These are phyloP conservation scores for Nitzschia sp. DNA, from an alignment of 108 stramenopile genomes.

Conservation along the genomic window DNA sequence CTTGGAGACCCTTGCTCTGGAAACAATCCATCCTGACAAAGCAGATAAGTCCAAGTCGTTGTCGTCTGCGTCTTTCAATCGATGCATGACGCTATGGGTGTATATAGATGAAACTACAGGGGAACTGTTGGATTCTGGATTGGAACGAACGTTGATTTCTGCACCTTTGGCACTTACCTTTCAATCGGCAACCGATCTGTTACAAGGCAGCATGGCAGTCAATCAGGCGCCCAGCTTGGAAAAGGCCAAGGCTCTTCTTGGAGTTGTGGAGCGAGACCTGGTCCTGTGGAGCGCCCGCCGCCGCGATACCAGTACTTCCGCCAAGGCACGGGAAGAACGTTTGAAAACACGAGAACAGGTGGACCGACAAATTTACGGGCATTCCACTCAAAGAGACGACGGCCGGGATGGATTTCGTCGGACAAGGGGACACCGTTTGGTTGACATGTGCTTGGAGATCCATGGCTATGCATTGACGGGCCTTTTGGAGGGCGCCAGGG, in stretches of 20 bases:
- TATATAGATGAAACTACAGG: slow-evolving; percentile 84
- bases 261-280: slow-evolving; percentile 58
- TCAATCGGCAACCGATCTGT: slow-evolving; percentile 52
- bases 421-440: slow-evolving; percentile 71
- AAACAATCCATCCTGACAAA: slow-evolving; percentile 7
- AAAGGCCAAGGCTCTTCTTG: slow-evolving; percentile 48
- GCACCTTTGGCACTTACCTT: slow-evolving; percentile 63
- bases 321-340: slow-evolving; percentile 64
- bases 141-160: slow-evolving; percentile 75
- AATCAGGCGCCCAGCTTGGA: slow-evolving; percentile 25
- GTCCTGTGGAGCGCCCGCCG: slow-evolving; percentile 50
- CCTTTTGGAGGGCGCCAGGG: slow-evolving; percentile 48
- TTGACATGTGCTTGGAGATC: slow-evolving; percentile 73
- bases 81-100: slow-evolving; percentile 83
- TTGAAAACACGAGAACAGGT: slow-evolving; percentile 53
- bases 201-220: slow-evolving; percentile 16
- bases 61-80: slow-evolving; percentile 52
- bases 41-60: background rate
- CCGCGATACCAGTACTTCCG: slow-evolving; percentile 42
- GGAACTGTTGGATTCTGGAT: slow-evolving; percentile 72
- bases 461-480: slow-evolving; percentile 51
- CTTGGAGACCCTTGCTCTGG: slow-evolving; percentile 56
- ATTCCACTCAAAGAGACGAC: slow-evolving; percentile 20
- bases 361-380: slow-evolving; percentile 31
- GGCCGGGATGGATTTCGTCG: slow-evolving; percentile 66